These are phyloP conservation scores for Pseudogymnoascus sp. DNA, from an alignment of 2,329 filamentous ascomycete species.

Conservation along the genomic window DNA sequence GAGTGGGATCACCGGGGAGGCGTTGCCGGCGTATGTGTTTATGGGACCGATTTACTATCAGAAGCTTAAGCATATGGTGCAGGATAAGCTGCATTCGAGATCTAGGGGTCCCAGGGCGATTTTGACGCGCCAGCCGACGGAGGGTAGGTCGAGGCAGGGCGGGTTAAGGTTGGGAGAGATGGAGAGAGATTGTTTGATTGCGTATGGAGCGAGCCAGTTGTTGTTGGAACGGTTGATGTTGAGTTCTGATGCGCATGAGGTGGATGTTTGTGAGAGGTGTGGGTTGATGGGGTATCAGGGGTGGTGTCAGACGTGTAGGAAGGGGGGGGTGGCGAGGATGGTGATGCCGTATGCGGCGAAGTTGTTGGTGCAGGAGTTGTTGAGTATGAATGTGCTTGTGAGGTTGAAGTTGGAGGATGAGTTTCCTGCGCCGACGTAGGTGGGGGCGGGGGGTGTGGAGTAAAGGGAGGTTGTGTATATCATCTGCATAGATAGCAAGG, in stretches of 20 bases:
- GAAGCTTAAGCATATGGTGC: conserved; percentile 99
- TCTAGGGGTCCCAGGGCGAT: conserved; percentile 84
- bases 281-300: conserved; percentile 93
- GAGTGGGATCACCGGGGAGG: conserved; percentile 87
- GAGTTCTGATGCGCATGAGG: conserved; percentile 78
- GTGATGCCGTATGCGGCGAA: conserved; percentile 97
- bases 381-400: conserved; percentile 98
- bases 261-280: conserved; percentile 90
- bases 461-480: not conserved
- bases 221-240: conserved; percentile 92
- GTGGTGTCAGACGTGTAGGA: conserved; percentile 89
- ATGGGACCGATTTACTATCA: conserved; percentile 99
- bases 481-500: conserved; percentile 5
- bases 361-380: conserved; percentile 86
- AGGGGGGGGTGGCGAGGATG: conserved; percentile 70
- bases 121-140: conserved; percentile 88
- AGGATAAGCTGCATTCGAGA: conserved; percentile 98
- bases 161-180: conserved; percentile 93
- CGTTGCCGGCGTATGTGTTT: conserved; percentile 92
- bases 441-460: not conserved
- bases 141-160: conserved; percentile 86
- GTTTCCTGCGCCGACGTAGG: conserved; percentile 50
- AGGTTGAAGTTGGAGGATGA: conserved; percentile 85
- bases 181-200: conserved; percentile 97
- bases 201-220: conserved; percentile 89